Evolutionary conservation across 345 rosid species (phyloP), one percentile per base, ranked within the genome.

Genomic region (Cardamine occulta): DNA sequence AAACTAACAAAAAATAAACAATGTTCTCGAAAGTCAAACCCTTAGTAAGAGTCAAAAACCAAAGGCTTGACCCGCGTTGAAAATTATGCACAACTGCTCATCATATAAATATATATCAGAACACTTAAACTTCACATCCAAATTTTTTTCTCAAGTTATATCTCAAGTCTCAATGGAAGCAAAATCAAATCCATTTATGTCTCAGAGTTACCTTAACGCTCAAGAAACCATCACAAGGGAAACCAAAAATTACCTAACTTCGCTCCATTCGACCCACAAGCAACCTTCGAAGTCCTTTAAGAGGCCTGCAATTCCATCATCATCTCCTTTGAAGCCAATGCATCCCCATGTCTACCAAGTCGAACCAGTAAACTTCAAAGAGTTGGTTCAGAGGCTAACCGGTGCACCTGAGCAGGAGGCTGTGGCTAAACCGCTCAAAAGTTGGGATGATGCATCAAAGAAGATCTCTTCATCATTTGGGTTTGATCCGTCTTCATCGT

Each of bases 381-480:
- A 85, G 47, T 85, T 93, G 83, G 98, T 93, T 63, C 97, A 91
- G 81, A 84, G 81, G 83, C 90, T 93, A 52, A 94, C 98, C 2
- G 89, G 90, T 48, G 82, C 89, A 51, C 71, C 86, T 2, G 80
- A 55, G 19, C 66, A 37, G 4, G 66, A 56, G 14, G 23, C 19
- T 17, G 72, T 31, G 72, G 15, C 74, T 52, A 82, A 62, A 61
- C 73, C 66, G 66, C 21, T 62, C 17, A 42, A 44, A 55, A 62
- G 31, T 42, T 68, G 32, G 23, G 17, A 31, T 53, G 60, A 62
- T 54, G 37, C 21, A 21, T 42, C 48, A 23, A 62, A 63, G 8
- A 28, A 55, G 45, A 63, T 66, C n/a, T 57, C 80, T 68, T 71
- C 68, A 14, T 11, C 57, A 24, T 69, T 60, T 15, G 47, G 45